Conservation (phyloP, 306 rosid species). For the Cicer arietinum region DNA sequence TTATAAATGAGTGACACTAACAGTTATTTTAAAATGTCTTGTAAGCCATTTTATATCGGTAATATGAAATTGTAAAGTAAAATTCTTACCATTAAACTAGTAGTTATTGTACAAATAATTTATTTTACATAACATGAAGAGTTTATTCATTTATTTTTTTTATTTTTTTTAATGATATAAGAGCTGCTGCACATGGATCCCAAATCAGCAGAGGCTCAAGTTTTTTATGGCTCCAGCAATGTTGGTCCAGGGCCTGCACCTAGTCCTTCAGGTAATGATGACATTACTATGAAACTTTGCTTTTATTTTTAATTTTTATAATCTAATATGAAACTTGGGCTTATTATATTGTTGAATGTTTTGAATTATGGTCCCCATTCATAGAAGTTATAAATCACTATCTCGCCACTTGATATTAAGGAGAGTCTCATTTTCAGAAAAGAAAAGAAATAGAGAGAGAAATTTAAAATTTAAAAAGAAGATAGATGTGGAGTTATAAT, state of each 20-base stretch:
- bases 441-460: too few relatives aligned
- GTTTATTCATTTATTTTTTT: not conserved
- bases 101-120: too few relatives aligned
- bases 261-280: slow-evolving; percentile 57
- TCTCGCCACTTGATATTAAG: too few relatives aligned
- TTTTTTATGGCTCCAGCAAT: slow-evolving; percentile 55
- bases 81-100: too few relatives aligned
- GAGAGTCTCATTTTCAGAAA: too few relatives aligned
- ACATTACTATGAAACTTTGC: not conserved
- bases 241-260: slow-evolving; percentile 47
- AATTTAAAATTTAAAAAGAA: too few relatives aligned
- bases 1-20: too few relatives aligned
- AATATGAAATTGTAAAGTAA: too few relatives aligned
- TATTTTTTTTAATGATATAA: slow-evolving; percentile 43
- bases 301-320: too few relatives aligned
- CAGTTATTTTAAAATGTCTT: too few relatives aligned
- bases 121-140: not conserved
- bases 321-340: not conserved
- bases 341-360: not conserved
- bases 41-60: too few relatives aligned
- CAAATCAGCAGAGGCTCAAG: slow-evolving; percentile 78
- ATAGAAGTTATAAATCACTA: not conserved
- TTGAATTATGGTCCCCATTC: not conserved
- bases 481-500: too few relatives aligned
- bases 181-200: slow-evolving; percentile 84